phyloP scores from a whole-genome alignment of 1,139 yeast genomes.

The Taiozyma onychis region DNA sequence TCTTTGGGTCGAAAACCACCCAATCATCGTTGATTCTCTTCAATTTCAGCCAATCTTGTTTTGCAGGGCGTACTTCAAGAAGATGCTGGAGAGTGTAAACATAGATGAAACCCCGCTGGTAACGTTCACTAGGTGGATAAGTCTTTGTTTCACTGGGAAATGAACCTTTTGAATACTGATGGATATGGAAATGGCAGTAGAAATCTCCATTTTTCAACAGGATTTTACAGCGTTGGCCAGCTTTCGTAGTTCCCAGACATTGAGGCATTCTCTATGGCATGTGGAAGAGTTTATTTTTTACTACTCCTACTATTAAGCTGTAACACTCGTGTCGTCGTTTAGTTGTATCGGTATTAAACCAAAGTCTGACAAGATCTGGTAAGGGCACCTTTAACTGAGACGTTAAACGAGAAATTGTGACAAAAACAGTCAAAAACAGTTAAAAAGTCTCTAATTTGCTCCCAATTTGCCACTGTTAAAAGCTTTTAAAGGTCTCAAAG shows the following conservation, averaged over 20 bases:
- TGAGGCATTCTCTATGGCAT: constrained; percentile 2
- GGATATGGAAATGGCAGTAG: neutral
- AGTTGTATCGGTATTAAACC: no score
- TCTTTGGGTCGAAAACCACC: constrained; percentile 36
- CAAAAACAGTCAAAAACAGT: no score
- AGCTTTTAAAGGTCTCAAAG: no score
- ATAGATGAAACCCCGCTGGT: constrained; percentile 41
- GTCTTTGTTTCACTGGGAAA: neutral
- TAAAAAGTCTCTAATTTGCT: no score
- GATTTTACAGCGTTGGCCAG: constrained; percentile 24
- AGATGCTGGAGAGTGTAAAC: constrained; percentile 45
- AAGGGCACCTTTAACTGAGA: no score
- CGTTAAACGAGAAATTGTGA: no score
- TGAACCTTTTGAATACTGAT: neutral
- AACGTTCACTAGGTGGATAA: neutral
- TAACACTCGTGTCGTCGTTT: no score
- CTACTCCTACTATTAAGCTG: no score
- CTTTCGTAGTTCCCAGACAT: constrained; percentile 24
- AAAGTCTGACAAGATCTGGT: no score
- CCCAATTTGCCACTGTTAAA: no score
- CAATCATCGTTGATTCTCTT: constrained; percentile 26
- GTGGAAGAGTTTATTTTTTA: no score
- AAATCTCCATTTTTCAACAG: constrained; percentile 3
- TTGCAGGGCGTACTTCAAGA: constrained; percentile 26
- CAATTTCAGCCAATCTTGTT: constrained; percentile 27